These are phyloP conservation scores for Amphirosellinia nigrospora DNA, from an alignment of 495 filamentous ascomycete genomes.

Conservation along the genomic window DNA sequence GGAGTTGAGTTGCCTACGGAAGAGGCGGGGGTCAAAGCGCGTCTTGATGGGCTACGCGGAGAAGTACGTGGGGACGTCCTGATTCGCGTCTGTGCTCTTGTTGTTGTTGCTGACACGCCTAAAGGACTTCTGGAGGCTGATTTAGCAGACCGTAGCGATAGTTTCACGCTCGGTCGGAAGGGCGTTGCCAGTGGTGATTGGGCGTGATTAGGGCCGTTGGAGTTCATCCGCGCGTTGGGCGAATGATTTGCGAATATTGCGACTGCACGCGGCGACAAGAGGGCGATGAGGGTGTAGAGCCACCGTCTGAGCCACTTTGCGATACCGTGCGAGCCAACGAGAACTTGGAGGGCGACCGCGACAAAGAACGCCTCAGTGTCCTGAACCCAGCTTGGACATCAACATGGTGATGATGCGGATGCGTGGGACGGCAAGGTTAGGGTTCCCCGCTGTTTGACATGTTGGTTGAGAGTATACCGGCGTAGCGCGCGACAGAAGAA, in stretches of 20 bases:
- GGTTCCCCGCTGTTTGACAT: conserved; percentile 68
- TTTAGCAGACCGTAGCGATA: conserved; percentile 59
- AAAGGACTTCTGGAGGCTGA: conserved; percentile 44
- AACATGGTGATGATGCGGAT: conserved; percentile 71
- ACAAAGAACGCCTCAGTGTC: conserved; percentile 81
- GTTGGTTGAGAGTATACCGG: conserved; percentile 29
- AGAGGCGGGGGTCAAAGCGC: conserved; percentile 70
- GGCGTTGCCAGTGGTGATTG: conserved; percentile 45
- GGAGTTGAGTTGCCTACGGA: conserved; percentile 73
- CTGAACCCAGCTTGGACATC: conserved; percentile 78
- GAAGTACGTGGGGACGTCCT: conserved; percentile 55
- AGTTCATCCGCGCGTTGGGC: conserved; percentile 25
- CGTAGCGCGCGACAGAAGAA: conserved; percentile 18
- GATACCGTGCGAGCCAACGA: conserved; percentile 63
- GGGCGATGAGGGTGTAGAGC: conserved; percentile 36
- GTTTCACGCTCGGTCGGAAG: conserved; percentile 53
- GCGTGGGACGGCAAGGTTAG: conserved; percentile 81
- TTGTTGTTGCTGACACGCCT: conserved; percentile 48
- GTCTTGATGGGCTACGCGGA: conserved; percentile 77
- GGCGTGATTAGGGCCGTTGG: conserved; percentile 39
- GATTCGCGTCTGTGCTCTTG: conserved; percentile 20
- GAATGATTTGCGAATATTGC: conserved; percentile 37
- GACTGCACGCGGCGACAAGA: conserved; percentile 39
- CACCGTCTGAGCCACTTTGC: conserved; percentile 38
- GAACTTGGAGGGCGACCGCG: conserved; percentile 86